A percentile compares a stretch with the other conserved stretches of the same genome.
Evolutionary conservation across 2,329 filamentous ascomycete genomes (phyloP).

Genomic region (Tolypocladium nubicola): DNA sequence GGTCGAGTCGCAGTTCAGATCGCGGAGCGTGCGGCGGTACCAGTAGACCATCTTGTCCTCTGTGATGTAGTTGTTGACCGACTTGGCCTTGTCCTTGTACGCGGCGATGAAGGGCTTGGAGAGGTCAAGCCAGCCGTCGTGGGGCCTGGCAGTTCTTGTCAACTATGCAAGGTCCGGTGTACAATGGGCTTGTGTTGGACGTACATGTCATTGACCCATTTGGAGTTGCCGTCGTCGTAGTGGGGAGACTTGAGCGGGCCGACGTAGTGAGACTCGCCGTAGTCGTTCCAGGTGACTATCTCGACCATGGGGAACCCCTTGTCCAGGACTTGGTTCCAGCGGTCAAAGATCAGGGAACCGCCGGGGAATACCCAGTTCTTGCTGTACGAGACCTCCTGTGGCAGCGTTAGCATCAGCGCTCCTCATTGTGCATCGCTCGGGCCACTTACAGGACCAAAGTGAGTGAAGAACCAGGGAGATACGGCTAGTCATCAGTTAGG

Average conservation of each 20-base stretch:
- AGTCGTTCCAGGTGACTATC: conserved; percentile 38
- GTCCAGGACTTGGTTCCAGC: conserved; percentile 38
- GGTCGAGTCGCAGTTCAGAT: conserved; percentile 37
- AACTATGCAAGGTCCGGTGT: no score
- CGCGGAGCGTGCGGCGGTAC: conserved; percentile 39
- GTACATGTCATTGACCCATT: conserved; percentile 37
- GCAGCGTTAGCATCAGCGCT: no score
- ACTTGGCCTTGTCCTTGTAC: conserved; percentile 33
- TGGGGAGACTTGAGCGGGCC: conserved; percentile 34
- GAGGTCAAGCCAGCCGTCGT: conserved; percentile 42
- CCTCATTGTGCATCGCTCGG: no score
- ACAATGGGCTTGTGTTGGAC: no score
- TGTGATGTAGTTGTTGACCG: conserved; percentile 29
- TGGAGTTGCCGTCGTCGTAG: conserved; percentile 31
- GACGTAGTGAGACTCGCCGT: conserved; percentile 45
- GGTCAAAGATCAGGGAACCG: conserved; percentile 46
- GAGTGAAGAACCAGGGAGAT: conserved; percentile 35
- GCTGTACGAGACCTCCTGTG: conserved; percentile 25
- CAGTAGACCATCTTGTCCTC: conserved; percentile 43
- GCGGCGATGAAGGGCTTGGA: conserved; percentile 42
- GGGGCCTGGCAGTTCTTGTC: conserved; percentile 9
- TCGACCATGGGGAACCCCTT: conserved; percentile 36
- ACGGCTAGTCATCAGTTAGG: conserved; percentile 9
- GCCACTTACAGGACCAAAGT: conserved; percentile 25
- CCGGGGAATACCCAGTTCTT: conserved; percentile 50